Conservation (phyloP, 1,284 basidiomycete species). For the Trichosporon sp. region DNA sequence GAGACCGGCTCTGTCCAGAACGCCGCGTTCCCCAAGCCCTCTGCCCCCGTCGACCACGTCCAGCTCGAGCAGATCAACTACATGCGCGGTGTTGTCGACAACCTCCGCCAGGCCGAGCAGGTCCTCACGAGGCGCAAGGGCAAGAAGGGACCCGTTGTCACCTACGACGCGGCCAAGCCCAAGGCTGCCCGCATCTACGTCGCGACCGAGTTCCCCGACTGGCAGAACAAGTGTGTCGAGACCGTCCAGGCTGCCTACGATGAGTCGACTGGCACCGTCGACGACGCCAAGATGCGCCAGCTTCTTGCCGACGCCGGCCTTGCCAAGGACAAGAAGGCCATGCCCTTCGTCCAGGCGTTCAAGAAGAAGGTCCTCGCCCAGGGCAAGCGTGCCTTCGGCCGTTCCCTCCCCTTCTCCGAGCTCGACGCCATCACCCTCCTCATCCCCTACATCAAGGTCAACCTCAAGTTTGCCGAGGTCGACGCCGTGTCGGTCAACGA, state of each 20-base stretch:
- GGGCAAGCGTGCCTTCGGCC: slow-evolving; percentile 77
- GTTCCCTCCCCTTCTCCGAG: slow-evolving; percentile 87
- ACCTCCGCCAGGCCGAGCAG: slow-evolving; percentile 85
- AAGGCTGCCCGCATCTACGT: slow-evolving; percentile 88
- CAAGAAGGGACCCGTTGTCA: slow-evolving; percentile 58
- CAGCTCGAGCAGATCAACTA: slow-evolving; percentile 75
- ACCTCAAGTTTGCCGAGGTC: slow-evolving; percentile 73
- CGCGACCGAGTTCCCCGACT: slow-evolving; percentile 85
- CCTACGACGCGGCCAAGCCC: slow-evolving; percentile 74
- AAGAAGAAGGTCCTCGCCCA: slow-evolving; percentile 86
- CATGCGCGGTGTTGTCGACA: slow-evolving; percentile 57
- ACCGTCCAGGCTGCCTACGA: slow-evolving; percentile 73
- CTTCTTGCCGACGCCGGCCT: slow-evolving; percentile 73
- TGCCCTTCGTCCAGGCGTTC: slow-evolving; percentile 92
- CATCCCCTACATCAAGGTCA: slow-evolving; percentile 80
- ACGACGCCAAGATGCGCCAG: slow-evolving; percentile 79
- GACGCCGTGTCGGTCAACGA: slow-evolving; percentile 74
- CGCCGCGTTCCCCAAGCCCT: slow-evolving; percentile 63
- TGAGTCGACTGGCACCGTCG: slow-evolving; percentile 66
- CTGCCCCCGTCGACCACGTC: slow-evolving; percentile 58
- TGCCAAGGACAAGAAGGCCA: slow-evolving; percentile 92
- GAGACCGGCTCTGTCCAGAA: slow-evolving; percentile 76
- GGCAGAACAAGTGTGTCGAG: slow-evolving; percentile 85
- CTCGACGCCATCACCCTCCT: slow-evolving; percentile 72
- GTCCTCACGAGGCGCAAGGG: slow-evolving; percentile 67